Evolutionary conservation across 2,329 filamentous ascomycete genomes (phyloP).

Genomic region (Aspergillus spinulosporus): DNA sequence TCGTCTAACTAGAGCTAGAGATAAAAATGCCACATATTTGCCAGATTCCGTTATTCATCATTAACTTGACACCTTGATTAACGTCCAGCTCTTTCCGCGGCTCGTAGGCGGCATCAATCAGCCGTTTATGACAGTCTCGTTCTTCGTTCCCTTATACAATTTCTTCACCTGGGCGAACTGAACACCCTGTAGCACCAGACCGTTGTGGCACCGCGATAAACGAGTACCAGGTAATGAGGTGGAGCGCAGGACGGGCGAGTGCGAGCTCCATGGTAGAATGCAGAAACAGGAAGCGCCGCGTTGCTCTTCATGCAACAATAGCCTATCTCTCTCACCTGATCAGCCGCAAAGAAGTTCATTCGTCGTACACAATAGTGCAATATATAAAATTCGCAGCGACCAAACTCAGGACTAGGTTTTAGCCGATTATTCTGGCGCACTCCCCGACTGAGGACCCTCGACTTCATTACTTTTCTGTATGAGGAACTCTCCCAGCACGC

Average conservation of each 20-base stretch:
- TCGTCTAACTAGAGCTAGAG: background rate
- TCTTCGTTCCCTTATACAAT: too few species aligned
- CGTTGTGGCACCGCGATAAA: too few species aligned
- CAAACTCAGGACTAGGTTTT: too few species aligned
- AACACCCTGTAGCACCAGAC: too few species aligned
- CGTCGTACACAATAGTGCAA: background rate
- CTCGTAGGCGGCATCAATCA: too few species aligned
- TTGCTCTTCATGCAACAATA: background rate
- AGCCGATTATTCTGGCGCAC: constrained; percentile 26
- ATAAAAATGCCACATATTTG: background rate
- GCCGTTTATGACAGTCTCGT: too few species aligned
- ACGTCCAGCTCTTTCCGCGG: too few species aligned
- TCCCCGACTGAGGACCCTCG: constrained; percentile 44
- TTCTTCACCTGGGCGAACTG: too few species aligned
- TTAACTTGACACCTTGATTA: background rate
- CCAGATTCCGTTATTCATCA: background rate
- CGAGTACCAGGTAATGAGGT: background rate
- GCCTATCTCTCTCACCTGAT: background rate
- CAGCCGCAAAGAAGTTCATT: background rate
- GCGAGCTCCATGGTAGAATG: background rate
- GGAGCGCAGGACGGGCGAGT: background rate
- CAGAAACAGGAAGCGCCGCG: background rate
- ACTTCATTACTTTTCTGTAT: constrained; percentile 67
- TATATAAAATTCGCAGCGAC: too few species aligned
- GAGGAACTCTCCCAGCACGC: constrained; percentile 69